Evolutionary conservation across 2,329 filamentous ascomycete species (phyloP).

Genomic region (Tolypocladium amazonense): DNA sequence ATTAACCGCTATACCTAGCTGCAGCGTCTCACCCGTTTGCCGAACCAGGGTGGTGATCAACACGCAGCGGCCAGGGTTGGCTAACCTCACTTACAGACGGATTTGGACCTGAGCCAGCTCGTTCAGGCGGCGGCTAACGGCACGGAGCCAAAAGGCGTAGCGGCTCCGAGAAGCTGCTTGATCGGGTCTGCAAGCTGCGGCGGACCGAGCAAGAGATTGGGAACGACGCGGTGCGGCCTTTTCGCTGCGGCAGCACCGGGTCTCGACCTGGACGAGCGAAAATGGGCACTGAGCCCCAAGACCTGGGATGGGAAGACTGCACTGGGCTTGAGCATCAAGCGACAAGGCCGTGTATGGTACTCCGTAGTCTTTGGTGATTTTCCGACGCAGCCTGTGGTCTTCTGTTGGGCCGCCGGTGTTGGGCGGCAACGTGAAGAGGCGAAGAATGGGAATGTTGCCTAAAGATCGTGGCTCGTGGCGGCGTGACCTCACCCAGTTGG

Average conservation of each 20-base stretch:
- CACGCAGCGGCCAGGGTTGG: constrained; percentile 12
- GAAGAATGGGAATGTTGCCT: background rate
- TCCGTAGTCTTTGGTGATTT: too few species aligned
- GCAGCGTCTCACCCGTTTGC: constrained; percentile 22
- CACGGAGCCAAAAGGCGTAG: background rate
- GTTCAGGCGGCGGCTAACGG: background rate
- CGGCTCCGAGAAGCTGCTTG: background rate
- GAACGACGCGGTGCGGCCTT: background rate
- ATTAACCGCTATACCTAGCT: constrained; percentile 15
- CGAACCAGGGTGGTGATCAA: constrained; percentile 18
- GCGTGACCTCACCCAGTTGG: background rate
- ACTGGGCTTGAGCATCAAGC: background rate
- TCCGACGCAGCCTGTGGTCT: background rate
- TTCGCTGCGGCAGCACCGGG: too few species aligned
- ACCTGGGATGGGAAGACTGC: background rate
- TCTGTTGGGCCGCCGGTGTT: background rate
- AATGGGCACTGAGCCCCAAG: background rate
- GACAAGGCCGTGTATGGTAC: background rate
- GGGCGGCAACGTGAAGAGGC: background rate
- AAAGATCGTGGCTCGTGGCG: background rate
- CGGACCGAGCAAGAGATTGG: background rate
- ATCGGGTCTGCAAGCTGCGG: background rate
- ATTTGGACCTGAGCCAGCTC: background rate
- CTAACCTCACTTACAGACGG: constrained; percentile 4
- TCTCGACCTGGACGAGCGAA: background rate